Conservation (phyloP, 257 asterid genomes). For the Solanum rostratum region DNA sequence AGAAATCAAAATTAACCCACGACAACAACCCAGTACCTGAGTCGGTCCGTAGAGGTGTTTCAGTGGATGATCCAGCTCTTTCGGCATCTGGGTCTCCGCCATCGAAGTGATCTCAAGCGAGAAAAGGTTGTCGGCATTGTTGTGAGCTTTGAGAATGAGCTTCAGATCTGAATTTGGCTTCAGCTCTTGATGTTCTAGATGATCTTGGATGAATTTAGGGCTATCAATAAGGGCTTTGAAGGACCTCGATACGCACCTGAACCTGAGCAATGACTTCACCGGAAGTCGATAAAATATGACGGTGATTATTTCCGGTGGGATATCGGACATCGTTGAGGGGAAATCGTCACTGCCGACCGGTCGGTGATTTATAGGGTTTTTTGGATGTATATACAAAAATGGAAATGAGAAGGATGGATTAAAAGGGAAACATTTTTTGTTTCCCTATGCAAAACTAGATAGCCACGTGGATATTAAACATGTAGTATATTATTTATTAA, state of each 20-base stretch:
- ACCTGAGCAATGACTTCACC: conserved; percentile 34
- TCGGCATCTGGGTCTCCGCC: not conserved
- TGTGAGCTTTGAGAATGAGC: conserved; percentile 30
- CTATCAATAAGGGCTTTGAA: conserved; percentile 42
- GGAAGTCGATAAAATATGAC: conserved; percentile 51
- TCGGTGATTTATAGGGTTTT: not conserved
- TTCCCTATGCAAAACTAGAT: no score
- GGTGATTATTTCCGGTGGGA: conserved; percentile 28
- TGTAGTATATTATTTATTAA: no score
- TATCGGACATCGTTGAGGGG: not conserved
- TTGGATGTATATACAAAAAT: no score
- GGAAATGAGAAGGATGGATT: no score
- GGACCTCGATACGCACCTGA: conserved; percentile 33
- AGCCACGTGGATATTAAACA: no score
- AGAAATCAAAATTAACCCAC: conserved; percentile 13
- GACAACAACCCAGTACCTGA: conserved; percentile 9
- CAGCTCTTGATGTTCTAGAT: conserved; percentile 15
- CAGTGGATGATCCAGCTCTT: not conserved
- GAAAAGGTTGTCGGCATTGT: conserved; percentile 14
- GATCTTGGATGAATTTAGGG: conserved; percentile 29
- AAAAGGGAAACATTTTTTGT: no score
- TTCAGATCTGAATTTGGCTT: conserved; percentile 13
- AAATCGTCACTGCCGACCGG: not conserved
- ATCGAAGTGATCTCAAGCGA: not conserved
- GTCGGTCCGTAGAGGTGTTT: not conserved